Conservation (phyloP, 176 grass and related monocot genomes). For the Eremochloa ophiuroides region DNA sequence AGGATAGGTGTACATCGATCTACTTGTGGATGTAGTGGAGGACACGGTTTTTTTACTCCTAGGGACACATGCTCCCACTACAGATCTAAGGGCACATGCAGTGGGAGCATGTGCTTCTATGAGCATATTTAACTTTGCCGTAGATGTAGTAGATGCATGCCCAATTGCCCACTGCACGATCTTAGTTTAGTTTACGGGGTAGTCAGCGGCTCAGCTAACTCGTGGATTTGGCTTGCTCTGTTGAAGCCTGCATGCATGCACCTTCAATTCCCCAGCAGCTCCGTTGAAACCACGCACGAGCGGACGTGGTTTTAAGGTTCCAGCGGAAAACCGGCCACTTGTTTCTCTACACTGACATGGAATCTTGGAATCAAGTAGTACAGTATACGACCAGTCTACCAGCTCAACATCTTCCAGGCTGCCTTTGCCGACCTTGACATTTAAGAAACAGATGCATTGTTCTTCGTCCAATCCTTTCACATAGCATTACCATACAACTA, state of each 20-base stretch:
- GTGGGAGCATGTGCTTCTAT: no score
- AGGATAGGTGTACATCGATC: no score
- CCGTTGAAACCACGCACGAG: slow-evolving; percentile 15
- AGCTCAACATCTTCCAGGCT: background rate
- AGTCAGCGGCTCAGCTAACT: background rate
- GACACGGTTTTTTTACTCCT: no score
- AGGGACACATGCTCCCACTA: no score
- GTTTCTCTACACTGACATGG: slow-evolving; percentile 11
- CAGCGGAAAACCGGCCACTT: background rate
- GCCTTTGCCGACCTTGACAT: background rate
- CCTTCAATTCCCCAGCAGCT: background rate
- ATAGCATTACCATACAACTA: no score
- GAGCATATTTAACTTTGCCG: no score
- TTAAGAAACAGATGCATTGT: background rate
- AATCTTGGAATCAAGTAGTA: background rate
- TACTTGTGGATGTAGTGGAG: no score
- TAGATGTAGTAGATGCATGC: no score
- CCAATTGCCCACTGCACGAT: background rate
- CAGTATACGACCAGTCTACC: no score
- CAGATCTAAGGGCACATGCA: no score
- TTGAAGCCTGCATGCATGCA: background rate
- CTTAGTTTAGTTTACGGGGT: background rate
- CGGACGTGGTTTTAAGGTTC: background rate
- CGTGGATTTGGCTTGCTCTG: background rate
- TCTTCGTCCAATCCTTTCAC: background rate